These are phyloP conservation scores for Hericium alpestre DNA, from an alignment of 768 basidiomycete genomes.

Conservation along the genomic window DNA sequence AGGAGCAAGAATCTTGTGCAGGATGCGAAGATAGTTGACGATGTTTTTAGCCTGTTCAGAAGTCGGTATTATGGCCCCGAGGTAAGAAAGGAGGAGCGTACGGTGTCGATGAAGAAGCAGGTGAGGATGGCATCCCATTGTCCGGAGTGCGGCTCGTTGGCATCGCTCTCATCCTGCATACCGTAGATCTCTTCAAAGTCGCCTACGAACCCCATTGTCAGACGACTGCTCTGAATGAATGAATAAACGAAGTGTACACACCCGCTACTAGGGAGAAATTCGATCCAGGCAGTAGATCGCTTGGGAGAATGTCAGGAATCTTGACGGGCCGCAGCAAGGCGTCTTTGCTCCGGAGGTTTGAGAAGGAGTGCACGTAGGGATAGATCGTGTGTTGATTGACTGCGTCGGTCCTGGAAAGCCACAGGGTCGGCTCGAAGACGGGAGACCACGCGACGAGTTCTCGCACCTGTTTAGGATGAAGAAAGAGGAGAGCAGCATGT, in stretches of 20 bases:
- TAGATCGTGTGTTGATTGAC: constrained; percentile 68
- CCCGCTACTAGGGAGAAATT: constrained; percentile 85
- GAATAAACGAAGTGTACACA: constrained; percentile 12
- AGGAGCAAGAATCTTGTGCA: constrained; percentile 71
- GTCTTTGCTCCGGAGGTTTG: constrained; percentile 53
- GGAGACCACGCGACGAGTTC: background rate
- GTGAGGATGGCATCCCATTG: constrained; percentile 86
- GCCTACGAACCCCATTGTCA: constrained; percentile 30
- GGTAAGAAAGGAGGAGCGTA: constrained; percentile 22
- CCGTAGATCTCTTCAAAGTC: constrained; percentile 94
- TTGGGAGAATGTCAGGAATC: constrained; percentile 80
- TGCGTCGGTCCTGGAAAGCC: constrained; percentile 40
- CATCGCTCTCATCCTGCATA: constrained; percentile 25
- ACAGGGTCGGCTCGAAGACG: background rate
- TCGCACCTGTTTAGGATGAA: constrained; percentile 77
- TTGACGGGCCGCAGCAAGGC: constrained; percentile 56
- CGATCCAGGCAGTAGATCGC: constrained; percentile 50
- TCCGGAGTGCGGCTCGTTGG: constrained; percentile 59
- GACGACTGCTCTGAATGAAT: background rate
- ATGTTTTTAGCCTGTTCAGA: constrained; percentile 73
- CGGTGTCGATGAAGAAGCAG: constrained; percentile 96
- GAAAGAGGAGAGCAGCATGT: constrained; percentile 86
- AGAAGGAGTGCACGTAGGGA: constrained; percentile 89
- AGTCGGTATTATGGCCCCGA: background rate
- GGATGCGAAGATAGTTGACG: constrained; percentile 79